A percentile compares a stretch with the other conserved stretches of the same genome.
Conservation (phyloP, 108 stramenopile species). For the Nitzschia sp. region DNA sequence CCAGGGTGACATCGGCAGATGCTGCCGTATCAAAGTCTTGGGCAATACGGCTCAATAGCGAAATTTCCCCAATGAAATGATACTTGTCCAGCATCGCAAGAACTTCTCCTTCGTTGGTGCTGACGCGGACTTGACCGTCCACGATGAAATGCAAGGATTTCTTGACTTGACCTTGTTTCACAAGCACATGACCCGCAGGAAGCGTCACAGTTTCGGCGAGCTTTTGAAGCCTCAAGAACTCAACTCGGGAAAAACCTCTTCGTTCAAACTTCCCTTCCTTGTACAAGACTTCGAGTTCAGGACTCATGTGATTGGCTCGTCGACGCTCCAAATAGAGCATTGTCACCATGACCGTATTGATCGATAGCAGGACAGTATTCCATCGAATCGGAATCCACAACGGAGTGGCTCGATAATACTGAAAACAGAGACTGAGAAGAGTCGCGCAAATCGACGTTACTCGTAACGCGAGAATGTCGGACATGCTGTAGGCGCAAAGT, state of each 20-base stretch:
- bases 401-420: slow-evolving; percentile 41
- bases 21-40: too few relatives aligned
- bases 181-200: too few relatives aligned
- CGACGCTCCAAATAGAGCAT: slow-evolving; percentile 21
- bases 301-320: slow-evolving; percentile 27
- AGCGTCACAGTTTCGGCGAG: too few relatives aligned
- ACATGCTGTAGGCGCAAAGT: slow-evolving; percentile 26
- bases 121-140: background rate
- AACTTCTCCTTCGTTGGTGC: background rate
- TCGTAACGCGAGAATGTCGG: slow-evolving; percentile 40
- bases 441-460: slow-evolving; percentile 27
- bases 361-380: slow-evolving; percentile 39
- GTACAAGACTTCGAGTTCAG: slow-evolving; percentile 12
- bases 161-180: background rate
- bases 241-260: slow-evolving; percentile 30
- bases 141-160: background rate
- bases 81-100: background rate
- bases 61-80: background rate
- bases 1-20: too few relatives aligned
- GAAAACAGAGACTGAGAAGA: slow-evolving; percentile 31
- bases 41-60: too few relatives aligned
- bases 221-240: slow-evolving; percentile 10
- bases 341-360: slow-evolving; percentile 36
- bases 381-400: slow-evolving; percentile 52
- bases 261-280: slow-evolving; percentile 13